Base-by-base conservation (phyloP, 805 yeast species). In the Maudiozyma barnettii region DNA sequence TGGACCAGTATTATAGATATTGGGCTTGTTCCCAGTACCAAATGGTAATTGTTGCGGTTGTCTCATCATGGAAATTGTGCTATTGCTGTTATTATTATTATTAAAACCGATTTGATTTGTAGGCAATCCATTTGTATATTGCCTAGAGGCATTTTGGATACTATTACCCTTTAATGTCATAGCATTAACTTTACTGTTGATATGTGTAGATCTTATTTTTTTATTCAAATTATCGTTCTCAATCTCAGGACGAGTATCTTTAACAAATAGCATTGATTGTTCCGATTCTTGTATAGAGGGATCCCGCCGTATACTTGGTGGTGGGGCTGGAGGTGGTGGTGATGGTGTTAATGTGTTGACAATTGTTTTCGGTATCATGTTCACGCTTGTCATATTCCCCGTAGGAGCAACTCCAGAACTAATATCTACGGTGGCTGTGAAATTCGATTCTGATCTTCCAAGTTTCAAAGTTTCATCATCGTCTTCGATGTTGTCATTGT, bases 151-250 rank as follows among this genome's bases (percentile, higher is more conserved):
- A n/a, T 38, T 36, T 13, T 39, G 39, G 30, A 44, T 38, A 30
- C 29, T 44, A 16, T 38, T 44, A 29, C 39, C 37, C 38, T 41
- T 45, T 12, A 45, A 42, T 10, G 48, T 46, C 45, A 46, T 41
- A 7, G 42, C 16, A 22, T 46, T 46, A 6, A 46, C 45, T 38
- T 41, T 46, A 21, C 38, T 41, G 14, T 46, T 43, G 10, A 41
- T 41, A 22, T 31, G 41, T 33, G 36, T 33, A n/a, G 36, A 33
- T 33, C 36, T 33, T 33, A 26, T 26, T 26, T 26, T 26, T 26
- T 26, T 26, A 6, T 26, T 26, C 30, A 26, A 26, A 6, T 26
- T 26, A 26, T 26, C 10, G 10, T 26, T 26, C 8, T 26, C 10
- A 26, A 9, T 12, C 10, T 26, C 30, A 26, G 30, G 30, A 6